phyloP scores from a whole-genome alignment of 2,329 filamentous ascomycete species.

The Volutella citrinella region DNA sequence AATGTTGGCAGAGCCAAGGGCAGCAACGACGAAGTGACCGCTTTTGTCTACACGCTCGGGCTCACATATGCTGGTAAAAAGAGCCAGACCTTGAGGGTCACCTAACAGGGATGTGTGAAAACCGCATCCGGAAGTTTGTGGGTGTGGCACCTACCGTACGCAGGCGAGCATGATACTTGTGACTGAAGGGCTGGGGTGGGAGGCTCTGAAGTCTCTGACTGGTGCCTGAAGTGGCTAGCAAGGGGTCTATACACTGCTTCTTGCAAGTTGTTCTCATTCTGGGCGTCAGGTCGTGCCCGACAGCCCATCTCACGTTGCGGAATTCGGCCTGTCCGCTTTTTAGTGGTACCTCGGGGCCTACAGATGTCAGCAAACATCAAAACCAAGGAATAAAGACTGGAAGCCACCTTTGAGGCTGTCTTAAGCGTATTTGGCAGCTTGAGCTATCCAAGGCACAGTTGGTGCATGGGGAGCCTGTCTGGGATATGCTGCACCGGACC shows the following conservation, averaged over 20 bases:
- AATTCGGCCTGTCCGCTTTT: too few species aligned
- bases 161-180: too few species aligned
- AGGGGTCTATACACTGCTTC: too few species aligned
- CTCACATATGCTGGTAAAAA: slow-evolving; percentile 7
- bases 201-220: too few species aligned
- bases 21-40: slow-evolving; percentile 10
- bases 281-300: too few species aligned
- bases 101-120: neutral
- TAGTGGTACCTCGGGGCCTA: too few species aligned
- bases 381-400: neutral
- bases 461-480: slow-evolving; percentile 18
- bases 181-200: too few species aligned
- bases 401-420: slow-evolving; percentile 7
- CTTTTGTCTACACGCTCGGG: slow-evolving; percentile 3
- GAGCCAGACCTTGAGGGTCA: slow-evolving; percentile 5
- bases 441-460: slow-evolving; percentile 20
- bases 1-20: too few species aligned
- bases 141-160: too few species aligned
- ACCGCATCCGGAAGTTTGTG: neutral
- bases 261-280: too few species aligned
- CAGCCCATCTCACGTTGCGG: too few species aligned
- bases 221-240: too few species aligned
- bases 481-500: slow-evolving; percentile 20
- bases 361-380: neutral
- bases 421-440: slow-evolving; percentile 12